These are phyloP conservation scores for Saccharomycopsis sp. DNA, from an alignment of 805 yeast species.

Conservation along the genomic window DNA sequence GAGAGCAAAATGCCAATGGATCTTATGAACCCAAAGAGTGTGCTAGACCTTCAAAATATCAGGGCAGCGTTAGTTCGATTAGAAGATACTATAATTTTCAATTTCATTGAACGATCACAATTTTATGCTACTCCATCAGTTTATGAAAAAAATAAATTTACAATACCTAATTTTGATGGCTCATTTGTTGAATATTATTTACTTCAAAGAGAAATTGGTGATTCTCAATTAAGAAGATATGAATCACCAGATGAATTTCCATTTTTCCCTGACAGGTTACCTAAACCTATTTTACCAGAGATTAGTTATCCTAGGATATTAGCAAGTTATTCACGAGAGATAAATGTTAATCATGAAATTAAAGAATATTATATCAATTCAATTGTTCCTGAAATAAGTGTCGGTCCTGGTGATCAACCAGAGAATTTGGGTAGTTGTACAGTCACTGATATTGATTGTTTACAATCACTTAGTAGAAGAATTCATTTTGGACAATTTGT, in stretches of 20 bases:
- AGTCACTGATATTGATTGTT: constrained; percentile 72
- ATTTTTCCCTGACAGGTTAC: constrained; percentile 65
- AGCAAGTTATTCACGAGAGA: constrained; percentile 65
- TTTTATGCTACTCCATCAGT: constrained; percentile 70
- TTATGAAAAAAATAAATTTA: constrained; percentile 50
- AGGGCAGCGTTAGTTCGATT: constrained; percentile 79
- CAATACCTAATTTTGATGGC: constrained; percentile 64
- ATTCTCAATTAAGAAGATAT: constrained; percentile 79
- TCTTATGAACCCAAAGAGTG: constrained; percentile 76
- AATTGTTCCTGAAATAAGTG: constrained; percentile 72
- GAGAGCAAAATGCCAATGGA: constrained; percentile 74
- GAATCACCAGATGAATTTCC: constrained; percentile 94
- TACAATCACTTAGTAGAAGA: constrained; percentile 84
- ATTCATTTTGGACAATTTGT: constrained; percentile 97
- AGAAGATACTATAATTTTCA: constrained; percentile 95
- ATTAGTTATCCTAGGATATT: constrained; percentile 72
- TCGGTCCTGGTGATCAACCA: constrained; percentile 60
- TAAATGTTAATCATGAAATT: constrained; percentile 70
- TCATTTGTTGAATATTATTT: constrained; percentile 86
- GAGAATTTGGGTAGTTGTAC: constrained; percentile 89
- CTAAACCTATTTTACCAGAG: constrained; percentile 71
- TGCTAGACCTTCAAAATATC: constrained; percentile 72
- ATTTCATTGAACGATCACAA: constrained; percentile 88
- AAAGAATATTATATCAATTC: constrained; percentile 57
- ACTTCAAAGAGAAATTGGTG: constrained; percentile 63